A percentile compares a stretch with the other conserved stretches of the same genome.
Conservation (phyloP, 2,329 filamentous ascomycete species). For the Ascochyta viciae-villosae region DNA sequence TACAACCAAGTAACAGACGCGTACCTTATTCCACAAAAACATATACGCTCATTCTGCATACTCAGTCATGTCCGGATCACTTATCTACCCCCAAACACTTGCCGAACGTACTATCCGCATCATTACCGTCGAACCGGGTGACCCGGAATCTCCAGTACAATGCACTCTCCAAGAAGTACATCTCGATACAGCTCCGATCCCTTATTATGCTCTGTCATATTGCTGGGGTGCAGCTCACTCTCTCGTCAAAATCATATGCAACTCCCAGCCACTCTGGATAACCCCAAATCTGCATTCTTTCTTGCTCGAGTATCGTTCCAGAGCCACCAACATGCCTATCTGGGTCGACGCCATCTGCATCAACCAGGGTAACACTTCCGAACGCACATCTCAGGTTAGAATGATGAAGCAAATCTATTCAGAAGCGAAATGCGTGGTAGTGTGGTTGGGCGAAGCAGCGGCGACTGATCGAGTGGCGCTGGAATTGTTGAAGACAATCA, state of each 20-base stretch:
- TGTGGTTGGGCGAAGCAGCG: conserved; percentile 12
- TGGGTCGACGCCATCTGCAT: conserved; percentile 13
- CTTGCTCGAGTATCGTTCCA: not conserved
- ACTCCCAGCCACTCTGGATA: not conserved
- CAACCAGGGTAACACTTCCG: not conserved
- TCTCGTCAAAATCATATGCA: not conserved
- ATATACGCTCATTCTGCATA: too few species aligned
- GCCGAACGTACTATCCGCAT: too few species aligned
- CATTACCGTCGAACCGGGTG: too few species aligned
- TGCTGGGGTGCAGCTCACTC: not conserved
- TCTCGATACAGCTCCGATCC: too few species aligned
- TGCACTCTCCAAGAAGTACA: too few species aligned
- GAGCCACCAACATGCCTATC: not conserved
- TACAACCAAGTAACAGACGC: too few species aligned
- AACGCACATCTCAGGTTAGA: conserved; percentile 12
- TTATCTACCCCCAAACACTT: too few species aligned
- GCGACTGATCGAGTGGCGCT: not conserved
- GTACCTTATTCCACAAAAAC: too few species aligned
- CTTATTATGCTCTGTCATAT: not conserved
- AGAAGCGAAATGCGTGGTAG: not conserved
- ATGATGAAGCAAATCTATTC: conserved; percentile 12
- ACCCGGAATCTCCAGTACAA: too few species aligned
- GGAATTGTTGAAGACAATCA: not conserved
- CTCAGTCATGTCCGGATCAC: too few species aligned
- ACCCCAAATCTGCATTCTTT: not conserved